A percentile compares a stretch with the other conserved stretches of the same genome.
Conservation (phyloP, 2,329 filamentous ascomycete species). For the Aspergillus pseudonomiae region DNA sequence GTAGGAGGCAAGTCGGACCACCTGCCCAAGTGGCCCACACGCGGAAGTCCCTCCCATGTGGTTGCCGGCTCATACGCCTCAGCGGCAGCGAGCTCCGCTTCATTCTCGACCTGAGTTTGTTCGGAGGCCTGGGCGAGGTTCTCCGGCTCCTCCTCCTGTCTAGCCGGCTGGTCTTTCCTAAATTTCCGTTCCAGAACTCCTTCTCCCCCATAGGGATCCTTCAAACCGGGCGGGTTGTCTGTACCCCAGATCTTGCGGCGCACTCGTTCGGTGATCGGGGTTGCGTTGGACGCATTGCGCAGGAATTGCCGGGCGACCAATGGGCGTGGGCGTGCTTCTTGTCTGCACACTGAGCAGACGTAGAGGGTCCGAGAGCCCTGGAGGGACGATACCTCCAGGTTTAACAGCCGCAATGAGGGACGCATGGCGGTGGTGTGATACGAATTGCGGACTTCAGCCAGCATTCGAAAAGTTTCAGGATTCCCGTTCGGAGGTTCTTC, state of each 20-base stretch:
- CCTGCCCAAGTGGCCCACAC: conserved; percentile 54
- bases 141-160: conserved; percentile 21
- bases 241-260: conserved; percentile 55
- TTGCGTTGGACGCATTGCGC: conserved; percentile 38
- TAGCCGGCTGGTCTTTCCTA: conserved; percentile 20
- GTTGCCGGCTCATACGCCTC: conserved; percentile 48
- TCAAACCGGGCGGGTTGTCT: conserved; percentile 51
- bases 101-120: conserved; percentile 15
- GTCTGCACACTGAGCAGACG: conserved; percentile 45
- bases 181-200: conserved; percentile 36
- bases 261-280: conserved; percentile 49
- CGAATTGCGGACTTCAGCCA: conserved; percentile 9
- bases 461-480: conserved; percentile 25
- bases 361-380: conserved; percentile 35
- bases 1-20: conserved; percentile 43
- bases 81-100: conserved; percentile 10
- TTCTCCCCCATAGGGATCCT: conserved; percentile 52
- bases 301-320: conserved; percentile 37
- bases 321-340: conserved; percentile 38
- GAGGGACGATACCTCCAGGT: conserved; percentile 37
- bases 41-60: conserved; percentile 57
- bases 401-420: conserved; percentile 39
- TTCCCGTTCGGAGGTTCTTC: conserved; percentile 8
- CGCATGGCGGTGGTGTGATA: conserved; percentile 37
- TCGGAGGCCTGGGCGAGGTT: conserved; percentile 14